Evolutionary conservation across 345 rosid genomes (phyloP).

Genomic region (Zanthoxylum bungeanum): DNA sequence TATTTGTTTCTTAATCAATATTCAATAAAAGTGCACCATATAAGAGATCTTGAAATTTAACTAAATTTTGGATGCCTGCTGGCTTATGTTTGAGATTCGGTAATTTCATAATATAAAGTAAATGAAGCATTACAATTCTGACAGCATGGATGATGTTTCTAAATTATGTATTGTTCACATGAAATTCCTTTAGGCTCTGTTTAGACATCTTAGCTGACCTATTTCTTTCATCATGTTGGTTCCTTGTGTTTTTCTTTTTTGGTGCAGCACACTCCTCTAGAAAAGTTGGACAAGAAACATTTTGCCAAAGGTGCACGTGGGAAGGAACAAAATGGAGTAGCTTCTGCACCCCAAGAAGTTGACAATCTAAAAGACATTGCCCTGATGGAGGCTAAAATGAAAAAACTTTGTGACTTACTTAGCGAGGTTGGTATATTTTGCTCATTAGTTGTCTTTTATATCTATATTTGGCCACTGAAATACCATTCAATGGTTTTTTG

Average conservation of each 20-base stretch:
- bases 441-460: neutral
- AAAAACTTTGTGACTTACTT: slow-evolving; percentile 64
- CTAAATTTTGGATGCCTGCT: neutral
- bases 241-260: neutral
- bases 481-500: neutral
- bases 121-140: neutral
- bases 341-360: slow-evolving; percentile 40
- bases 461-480: neutral
- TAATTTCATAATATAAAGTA: neutral
- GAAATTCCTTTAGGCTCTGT: too few relatives aligned
- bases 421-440: slow-evolving; percentile 54
- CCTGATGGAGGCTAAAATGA: slow-evolving; percentile 68
- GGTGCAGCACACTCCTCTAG: slow-evolving; percentile 75
- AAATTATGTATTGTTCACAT: neutral
- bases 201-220: neutral
- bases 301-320: slow-evolving; percentile 67
- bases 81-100: neutral
- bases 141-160: neutral
- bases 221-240: neutral
- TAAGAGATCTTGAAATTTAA: neutral
- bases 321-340: slow-evolving; percentile 49
- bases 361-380: slow-evolving; percentile 63
- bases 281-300: slow-evolving; percentile 84
- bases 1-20: too few relatives aligned
- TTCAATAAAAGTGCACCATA: neutral